Evolutionary conservation across 768 basidiomycete genomes (phyloP), one percentile per base, ranked within the genome.

Genomic region (Wakefieldia striispora): DNA sequence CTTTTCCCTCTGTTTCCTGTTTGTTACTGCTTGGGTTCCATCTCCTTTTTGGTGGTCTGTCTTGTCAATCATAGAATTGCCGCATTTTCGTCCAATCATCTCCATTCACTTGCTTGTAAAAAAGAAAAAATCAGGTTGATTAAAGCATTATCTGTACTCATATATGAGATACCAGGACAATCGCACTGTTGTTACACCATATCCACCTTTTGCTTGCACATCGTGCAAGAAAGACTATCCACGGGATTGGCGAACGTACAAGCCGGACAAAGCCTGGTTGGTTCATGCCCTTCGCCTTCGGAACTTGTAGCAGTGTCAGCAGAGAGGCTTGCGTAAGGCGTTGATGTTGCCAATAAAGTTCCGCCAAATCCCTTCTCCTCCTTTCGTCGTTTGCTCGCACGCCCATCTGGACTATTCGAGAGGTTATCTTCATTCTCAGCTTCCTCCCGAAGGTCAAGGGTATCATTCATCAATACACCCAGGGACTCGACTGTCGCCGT

Each of bases 331-430:
- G 65, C 62, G 48, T 66, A 56, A 55, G 52, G 51, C 44, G 64
- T 45, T 44, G 65, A 63, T 55, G 78, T 73, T 39, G 80, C 79
- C 27, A 91, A 74, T 38, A 90, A 64, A 20, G 89, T 91, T 21
- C 89, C 88, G 44, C 78, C 77, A 63, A 91, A 91, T 3, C 84
- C 89, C 54, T 72, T 75, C 67, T 88, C 86, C 41, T 78, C 75
- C 49, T 74, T 72, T 49, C 72, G 71, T 58, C 72, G 74, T 60
- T 73, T 75, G 36, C 57, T 59, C 24, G 67, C 62, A 45, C 62
- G 64, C 31, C 72, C 71, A 9, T 71, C 77, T 20, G 83, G 79
- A 21, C 72, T 69, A 57, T 82, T 80, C 20, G 74, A 72, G 43
- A 74, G 60, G 37, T 82, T 70, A n/a, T 79, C 81, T 21, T 80